Evolutionary conservation across 1,139 yeast genomes (phyloP).

Genomic region (Kodamaea sp.): DNA sequence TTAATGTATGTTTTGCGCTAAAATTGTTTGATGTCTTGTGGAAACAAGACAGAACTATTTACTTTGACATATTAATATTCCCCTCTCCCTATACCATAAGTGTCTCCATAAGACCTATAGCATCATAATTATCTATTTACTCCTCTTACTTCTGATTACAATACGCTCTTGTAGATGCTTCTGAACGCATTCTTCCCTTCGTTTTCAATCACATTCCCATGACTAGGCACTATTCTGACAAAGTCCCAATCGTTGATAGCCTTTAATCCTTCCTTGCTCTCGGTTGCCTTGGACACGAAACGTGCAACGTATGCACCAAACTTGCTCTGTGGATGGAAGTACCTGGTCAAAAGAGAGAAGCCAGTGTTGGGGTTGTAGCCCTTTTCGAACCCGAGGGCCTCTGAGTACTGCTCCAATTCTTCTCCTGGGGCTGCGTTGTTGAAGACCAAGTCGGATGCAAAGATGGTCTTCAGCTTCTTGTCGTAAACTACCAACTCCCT

Average conservation of each 20-base stretch:
- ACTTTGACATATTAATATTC: no score
- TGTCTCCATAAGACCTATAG: no score
- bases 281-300: constrained; percentile 20
- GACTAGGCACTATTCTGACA: constrained; percentile 24
- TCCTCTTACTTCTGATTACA: no score
- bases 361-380: constrained; percentile 23
- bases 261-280: constrained; percentile 17
- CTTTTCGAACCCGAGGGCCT: constrained; percentile 20
- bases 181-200: constrained; percentile 22
- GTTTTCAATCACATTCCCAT: constrained; percentile 24
- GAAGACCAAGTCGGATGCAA: constrained; percentile 23
- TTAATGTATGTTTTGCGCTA: no score
- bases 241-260: constrained; percentile 25
- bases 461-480: constrained; percentile 13
- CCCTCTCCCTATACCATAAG: no score
- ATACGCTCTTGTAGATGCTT: constrained; percentile 14
- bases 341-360: constrained; percentile 22
- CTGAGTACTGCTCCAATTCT: constrained; percentile 26
- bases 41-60: no score
- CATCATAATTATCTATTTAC: no score
- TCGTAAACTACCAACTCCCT: constrained; percentile 19
- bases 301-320: constrained; percentile 31
- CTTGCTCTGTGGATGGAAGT: constrained; percentile 23
- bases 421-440: constrained; percentile 52
- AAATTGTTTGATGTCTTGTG: no score